phyloP scores from a whole-genome alignment of 352 stramenopile species.

The Aphanomyces stellatus region DNA sequence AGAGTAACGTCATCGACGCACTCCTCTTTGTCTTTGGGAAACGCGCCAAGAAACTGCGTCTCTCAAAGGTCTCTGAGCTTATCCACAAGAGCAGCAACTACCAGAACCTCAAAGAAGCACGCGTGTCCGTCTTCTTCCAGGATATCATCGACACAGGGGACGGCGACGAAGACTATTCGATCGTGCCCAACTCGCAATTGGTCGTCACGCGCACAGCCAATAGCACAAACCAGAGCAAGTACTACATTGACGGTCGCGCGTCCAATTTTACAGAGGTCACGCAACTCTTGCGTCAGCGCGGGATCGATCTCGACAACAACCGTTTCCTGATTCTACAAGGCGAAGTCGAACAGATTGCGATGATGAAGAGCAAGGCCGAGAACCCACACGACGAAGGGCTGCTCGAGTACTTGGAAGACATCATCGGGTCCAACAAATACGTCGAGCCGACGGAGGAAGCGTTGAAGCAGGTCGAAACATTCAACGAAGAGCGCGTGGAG shows the following conservation, averaged over 20 bases:
- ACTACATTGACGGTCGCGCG: slow-evolving; percentile 92
- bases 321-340: slow-evolving; percentile 98
- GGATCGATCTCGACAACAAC: slow-evolving; percentile 99
- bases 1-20: slow-evolving; percentile 99
- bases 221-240: slow-evolving; percentile 94
- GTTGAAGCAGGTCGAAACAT: slow-evolving; percentile 89
- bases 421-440: slow-evolving; percentile 98
- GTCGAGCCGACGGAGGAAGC: slow-evolving; percentile 92
- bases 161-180: slow-evolving; percentile 87
- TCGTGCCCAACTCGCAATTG: slow-evolving; percentile 87
- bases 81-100: slow-evolving; percentile 94
- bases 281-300: slow-evolving; percentile 88
- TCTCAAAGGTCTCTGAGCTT: slow-evolving; percentile 95
- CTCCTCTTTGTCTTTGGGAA: slow-evolving; percentile 99
- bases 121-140: slow-evolving; percentile 96
- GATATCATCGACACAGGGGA: slow-evolving; percentile 89
- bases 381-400: slow-evolving; percentile 94
- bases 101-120: slow-evolving; percentile 88
- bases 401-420: slow-evolving; percentile 99
- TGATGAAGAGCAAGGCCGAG: slow-evolving; percentile 97
- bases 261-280: slow-evolving; percentile 94
- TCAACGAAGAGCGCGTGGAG: slow-evolving; percentile 86
- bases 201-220: slow-evolving; percentile 92
- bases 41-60: slow-evolving; percentile 94
- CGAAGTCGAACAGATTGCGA: slow-evolving; percentile 97